These are phyloP conservation scores for Toxicodendron radicans DNA, from an alignment of 345 rosid species.

Conservation along the genomic window DNA sequence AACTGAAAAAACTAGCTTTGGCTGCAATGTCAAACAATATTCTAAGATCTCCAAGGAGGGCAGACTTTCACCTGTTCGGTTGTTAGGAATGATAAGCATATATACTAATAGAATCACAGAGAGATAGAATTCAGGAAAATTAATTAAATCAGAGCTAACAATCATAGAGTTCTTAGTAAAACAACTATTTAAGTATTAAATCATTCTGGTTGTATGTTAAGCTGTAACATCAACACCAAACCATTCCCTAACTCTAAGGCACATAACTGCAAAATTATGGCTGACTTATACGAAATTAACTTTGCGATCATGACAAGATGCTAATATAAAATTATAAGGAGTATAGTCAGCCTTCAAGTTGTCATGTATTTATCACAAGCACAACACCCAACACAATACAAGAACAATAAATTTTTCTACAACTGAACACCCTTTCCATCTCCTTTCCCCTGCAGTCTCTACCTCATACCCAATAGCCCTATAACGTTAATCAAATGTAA, in stretches of 20 bases:
- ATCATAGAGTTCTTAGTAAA: neutral
- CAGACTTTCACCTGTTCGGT: neutral
- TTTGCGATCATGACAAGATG: slow-evolving; percentile 12
- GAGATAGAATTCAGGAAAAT: too few relatives aligned
- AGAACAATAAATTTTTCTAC: neutral
- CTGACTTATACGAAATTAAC: slow-evolving; percentile 13
- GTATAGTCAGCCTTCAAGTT: slow-evolving; percentile 4
- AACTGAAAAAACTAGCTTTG: neutral
- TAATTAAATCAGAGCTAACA: slow-evolving; percentile 9
- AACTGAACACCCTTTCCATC: neutral
- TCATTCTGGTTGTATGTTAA: neutral
- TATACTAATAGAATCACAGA: neutral
- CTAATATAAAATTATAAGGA: neutral
- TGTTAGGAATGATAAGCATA: neutral
- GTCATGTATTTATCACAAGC: neutral
- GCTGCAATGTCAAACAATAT: neutral
- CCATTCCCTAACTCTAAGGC: slow-evolving; percentile 22
- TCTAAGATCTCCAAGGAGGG: neutral
- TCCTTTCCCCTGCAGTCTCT: neutral
- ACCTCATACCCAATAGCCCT: neutral
- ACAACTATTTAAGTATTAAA: neutral
- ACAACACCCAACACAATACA: slow-evolving; percentile 4
- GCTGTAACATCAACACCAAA: slow-evolving; percentile 12
- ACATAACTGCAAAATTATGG: neutral
- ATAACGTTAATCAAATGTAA: neutral